phyloP scores from a whole-genome alignment of 139 green algal genomes.

The Picochlorum sp. region DNA sequence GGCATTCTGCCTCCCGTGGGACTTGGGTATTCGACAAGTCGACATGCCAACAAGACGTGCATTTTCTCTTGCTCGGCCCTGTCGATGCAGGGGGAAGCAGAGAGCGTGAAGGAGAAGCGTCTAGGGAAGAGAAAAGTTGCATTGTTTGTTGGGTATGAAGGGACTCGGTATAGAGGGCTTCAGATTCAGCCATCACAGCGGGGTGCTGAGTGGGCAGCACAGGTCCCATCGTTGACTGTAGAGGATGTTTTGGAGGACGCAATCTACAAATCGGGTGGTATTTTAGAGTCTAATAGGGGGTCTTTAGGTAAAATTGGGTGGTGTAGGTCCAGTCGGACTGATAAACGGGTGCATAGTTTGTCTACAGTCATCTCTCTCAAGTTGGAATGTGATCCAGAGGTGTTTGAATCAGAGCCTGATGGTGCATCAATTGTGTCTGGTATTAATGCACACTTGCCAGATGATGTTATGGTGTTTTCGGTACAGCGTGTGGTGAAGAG shows the following conservation, averaged over 20 bases:
- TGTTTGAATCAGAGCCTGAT: conserved; percentile 33
- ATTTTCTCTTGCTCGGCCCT: too few species aligned
- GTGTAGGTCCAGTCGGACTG: conserved; percentile 55
- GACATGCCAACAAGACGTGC: too few species aligned
- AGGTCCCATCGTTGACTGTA: conserved; percentile 17
- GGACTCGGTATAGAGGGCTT: conserved; percentile 35
- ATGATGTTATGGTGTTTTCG: conserved; percentile 32
- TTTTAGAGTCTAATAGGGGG: conserved; percentile 43
- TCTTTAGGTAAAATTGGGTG: conserved; percentile 47
- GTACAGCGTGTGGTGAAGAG: conserved; percentile 38
- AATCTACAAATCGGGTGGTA: conserved; percentile 39
- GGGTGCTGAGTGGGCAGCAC: neutral
- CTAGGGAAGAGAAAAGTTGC: conserved; percentile 3
- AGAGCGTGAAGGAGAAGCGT: neutral
- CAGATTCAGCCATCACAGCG: conserved; percentile 34
- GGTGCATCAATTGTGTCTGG: conserved; percentile 26
- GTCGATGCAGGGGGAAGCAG: neutral
- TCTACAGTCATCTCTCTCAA: conserved; percentile 45
- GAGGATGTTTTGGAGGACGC: conserved; percentile 55
- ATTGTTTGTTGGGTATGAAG: conserved; percentile 10
- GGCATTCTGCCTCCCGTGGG: too few species aligned
- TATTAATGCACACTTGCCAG: conserved; percentile 56
- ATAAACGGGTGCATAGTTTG: conserved; percentile 66
- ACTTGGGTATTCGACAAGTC: too few species aligned
- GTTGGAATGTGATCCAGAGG: conserved; percentile 26